Evolutionary conservation across 2,329 filamentous ascomycete genomes (phyloP).

Genomic region (Calonectria montana): DNA sequence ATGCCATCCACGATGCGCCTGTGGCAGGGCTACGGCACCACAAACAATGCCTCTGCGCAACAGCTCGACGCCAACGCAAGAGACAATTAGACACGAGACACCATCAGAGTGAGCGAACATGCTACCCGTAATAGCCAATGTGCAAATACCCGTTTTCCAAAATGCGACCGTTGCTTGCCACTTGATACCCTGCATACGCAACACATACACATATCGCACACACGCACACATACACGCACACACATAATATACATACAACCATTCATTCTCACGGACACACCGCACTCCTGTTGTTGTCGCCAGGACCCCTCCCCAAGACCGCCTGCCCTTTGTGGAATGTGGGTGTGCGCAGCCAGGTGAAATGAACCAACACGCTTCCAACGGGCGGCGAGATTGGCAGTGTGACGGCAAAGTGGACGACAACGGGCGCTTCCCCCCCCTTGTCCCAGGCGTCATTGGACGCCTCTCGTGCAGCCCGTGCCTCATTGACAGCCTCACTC

Average conservation of each 20-base stretch:
- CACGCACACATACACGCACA: neutral
- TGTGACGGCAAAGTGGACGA: constrained; percentile 31
- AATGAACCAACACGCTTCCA: constrained; percentile 34
- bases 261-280: neutral
- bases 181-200: neutral
- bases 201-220: neutral
- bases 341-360: constrained; percentile 4
- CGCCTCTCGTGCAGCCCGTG: constrained; percentile 33
- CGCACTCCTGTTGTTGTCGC: neutral
- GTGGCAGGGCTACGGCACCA: constrained; percentile 1
- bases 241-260: neutral
- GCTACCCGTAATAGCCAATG: constrained; percentile 1
- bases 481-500: constrained; percentile 42
- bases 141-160: constrained; percentile 10
- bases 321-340: constrained; percentile 15
- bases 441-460: constrained; percentile 32
- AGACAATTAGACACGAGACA: constrained; percentile 11
- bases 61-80: constrained; percentile 1
- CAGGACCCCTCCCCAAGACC: neutral
- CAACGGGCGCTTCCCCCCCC: constrained; percentile 36
- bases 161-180: neutral
- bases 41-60: neutral
- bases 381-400: constrained; percentile 38
- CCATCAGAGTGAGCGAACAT: neutral
- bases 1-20: constrained; percentile 1